Conservation (phyloP, 2,329 filamentous ascomycete species). For the Chaetomiaceae sp. region DNA sequence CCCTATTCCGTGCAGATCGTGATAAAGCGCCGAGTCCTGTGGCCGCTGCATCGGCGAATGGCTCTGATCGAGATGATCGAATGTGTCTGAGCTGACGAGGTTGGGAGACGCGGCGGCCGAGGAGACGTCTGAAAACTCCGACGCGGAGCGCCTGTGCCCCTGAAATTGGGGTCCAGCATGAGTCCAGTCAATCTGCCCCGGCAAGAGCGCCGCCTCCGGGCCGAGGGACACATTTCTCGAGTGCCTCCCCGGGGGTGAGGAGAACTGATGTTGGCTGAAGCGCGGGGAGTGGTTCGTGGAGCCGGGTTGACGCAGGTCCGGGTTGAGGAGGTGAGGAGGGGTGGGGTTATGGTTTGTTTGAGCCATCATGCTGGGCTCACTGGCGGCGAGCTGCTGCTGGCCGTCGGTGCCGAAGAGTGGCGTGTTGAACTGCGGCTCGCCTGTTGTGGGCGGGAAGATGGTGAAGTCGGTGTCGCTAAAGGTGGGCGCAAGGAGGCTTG, state of each 20-base stretch:
- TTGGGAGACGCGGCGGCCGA: conserved; percentile 82
- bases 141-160: conserved; percentile 76
- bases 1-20: conserved; percentile 71
- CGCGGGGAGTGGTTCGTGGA: conserved; percentile 54
- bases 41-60: conserved; percentile 77
- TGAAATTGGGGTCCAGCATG: conserved; percentile 57
- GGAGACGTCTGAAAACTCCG: conserved; percentile 89
- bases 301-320: conserved; percentile 40
- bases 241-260: conserved; percentile 43
- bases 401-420: conserved; percentile 55
- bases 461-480: conserved; percentile 57
- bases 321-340: conserved; percentile 50
- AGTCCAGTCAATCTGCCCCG: conserved; percentile 51
- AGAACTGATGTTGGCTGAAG: conserved; percentile 53
- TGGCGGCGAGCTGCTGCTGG: conserved; percentile 43
- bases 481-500: conserved; percentile 43
- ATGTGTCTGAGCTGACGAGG: conserved; percentile 69
- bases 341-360: conserved; percentile 54
- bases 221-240: conserved; percentile 54
- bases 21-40: conserved; percentile 67
- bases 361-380: conserved; percentile 50
- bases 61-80: conserved; percentile 65
- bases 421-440: conserved; percentile 54
- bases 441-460: conserved; percentile 54
- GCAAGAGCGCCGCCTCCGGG: conserved; percentile 53